Percentiles rank a stretch among this genome's conserved stretches.
Evolutionary conservation across 768 basidiomycete species (phyloP).

Genomic region (Auriculariales sp.): DNA sequence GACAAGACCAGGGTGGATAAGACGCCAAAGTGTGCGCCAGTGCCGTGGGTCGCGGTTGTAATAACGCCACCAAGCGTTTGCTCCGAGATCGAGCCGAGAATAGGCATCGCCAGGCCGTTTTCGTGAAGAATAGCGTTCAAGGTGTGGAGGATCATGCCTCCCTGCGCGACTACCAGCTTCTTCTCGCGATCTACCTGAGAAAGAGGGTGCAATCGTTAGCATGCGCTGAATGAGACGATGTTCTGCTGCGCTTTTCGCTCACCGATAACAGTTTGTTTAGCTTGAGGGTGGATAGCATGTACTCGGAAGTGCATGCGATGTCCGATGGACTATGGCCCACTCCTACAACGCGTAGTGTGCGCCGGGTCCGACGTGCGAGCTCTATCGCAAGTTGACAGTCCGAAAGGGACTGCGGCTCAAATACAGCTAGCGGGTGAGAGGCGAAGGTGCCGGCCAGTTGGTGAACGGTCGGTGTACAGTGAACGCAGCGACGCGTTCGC

Average conservation of each 20-base stretch:
- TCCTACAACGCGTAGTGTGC: conserved; percentile 66
- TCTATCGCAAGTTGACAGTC: conserved; percentile 68
- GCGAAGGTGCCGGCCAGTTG: conserved; percentile 83
- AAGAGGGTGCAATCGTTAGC: conserved; percentile 5
- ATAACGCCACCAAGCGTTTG: conserved; percentile 88
- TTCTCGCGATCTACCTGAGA: conserved; percentile 56
- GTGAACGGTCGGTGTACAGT: conserved; percentile 42
- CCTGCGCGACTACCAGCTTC: conserved; percentile 53
- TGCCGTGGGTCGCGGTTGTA: conserved; percentile 91
- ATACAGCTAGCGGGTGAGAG: conserved; percentile 54
- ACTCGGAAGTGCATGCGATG: conserved; percentile 77
- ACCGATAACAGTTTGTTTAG: conserved; percentile 68
- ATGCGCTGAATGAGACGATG: background rate
- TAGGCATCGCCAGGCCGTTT: conserved; percentile 71
- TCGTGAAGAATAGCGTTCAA: conserved; percentile 55
- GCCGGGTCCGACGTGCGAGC: conserved; percentile 59
- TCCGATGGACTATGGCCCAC: conserved; percentile 91
- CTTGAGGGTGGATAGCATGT: conserved; percentile 68
- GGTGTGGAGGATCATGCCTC: conserved; percentile 61
- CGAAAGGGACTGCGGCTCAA: conserved; percentile 54
- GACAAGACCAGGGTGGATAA: conserved; percentile 71
- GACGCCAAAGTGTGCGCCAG: conserved; percentile 64
- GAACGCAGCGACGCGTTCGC: conserved; percentile 38
- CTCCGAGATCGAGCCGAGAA: conserved; percentile 91
- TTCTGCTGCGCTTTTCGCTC: too few relatives aligned